Base-by-base conservation (phyloP, 1,284 basidiomycete genomes). In the Apiotrichum gracile region DNA sequence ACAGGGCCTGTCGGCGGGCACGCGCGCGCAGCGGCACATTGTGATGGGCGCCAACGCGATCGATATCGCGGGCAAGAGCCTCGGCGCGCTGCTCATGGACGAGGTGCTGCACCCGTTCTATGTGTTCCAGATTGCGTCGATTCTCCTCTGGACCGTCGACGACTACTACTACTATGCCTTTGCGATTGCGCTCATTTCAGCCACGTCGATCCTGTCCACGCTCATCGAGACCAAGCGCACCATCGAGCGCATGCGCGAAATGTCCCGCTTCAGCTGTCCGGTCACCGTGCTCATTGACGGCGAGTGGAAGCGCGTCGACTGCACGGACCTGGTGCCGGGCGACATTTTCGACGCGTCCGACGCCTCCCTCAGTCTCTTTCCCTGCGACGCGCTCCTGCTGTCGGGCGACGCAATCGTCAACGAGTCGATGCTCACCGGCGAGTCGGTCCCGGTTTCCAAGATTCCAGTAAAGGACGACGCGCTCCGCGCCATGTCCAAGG, bases 121-220 rank as follows among this genome's bases (percentile, higher is more conserved):
- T 69, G 87, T 98, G 52, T 99, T 99, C 73, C 96, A 99, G 81
- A 87, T 98, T 61, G 92, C 92, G 45, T 96, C 91, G 58, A 89
- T 98, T 63, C 77, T 90, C 24, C 78, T 99, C 12, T 98, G 96
- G 96, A 87, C 87, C 4, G 65, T 97, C 51, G 96, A 99, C 66
- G 83, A 97, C 68, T 93, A 97, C 68, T 94, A 88, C 72, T 97
- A 96, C 70, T 98, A 98, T 72, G 96, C 94, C 3, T 94, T 94
- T 64, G 97, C 93, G 66, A 99, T 98, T 62, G 91, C 86, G 34
- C 77, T 94, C 49, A 98, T 99, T 65, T 94, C 91, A 39, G 77
- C 87, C 25, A 79, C 87, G 52, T 96, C 89, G 65, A 88, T 98
- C 60, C 71, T 82, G 5, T 88, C 88, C 1, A 97, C 94, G 0